These are phyloP conservation scores for Cerrena zonata DNA, from an alignment of 1,284 basidiomycete genomes.

Conservation along the genomic window DNA sequence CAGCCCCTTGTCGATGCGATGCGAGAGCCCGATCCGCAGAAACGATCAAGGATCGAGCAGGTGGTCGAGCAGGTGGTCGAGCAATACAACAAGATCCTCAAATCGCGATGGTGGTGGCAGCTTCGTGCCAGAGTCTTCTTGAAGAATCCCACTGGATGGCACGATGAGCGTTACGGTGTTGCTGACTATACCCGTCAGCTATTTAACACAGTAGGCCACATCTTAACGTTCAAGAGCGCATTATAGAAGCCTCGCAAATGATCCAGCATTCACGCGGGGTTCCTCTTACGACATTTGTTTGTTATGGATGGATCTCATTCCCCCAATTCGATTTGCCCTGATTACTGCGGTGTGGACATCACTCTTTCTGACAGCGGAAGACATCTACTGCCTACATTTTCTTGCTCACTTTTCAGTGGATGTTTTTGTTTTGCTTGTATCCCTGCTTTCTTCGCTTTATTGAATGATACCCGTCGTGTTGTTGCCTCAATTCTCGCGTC, in stretches of 20 bases:
- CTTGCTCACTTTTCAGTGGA: too few relatives aligned
- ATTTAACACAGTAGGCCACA: neutral
- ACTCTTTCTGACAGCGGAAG: too few relatives aligned
- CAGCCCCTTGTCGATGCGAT: conserved; percentile 11
- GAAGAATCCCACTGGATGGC: neutral
- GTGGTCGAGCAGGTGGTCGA: conserved; percentile 22
- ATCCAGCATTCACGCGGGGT: neutral
- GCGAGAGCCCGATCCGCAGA: conserved; percentile 13
- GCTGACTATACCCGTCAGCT: neutral
- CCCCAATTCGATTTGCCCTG: too few relatives aligned
- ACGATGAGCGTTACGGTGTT: neutral
- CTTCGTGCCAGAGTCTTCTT: neutral
- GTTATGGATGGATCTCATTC: too few relatives aligned
- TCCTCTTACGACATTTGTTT: too few relatives aligned
- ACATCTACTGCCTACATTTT: too few relatives aligned
- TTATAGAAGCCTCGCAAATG: neutral
- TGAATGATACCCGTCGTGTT: too few relatives aligned
- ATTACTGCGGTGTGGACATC: too few relatives aligned
- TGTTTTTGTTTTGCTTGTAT: too few relatives aligned
- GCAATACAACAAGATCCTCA: conserved; percentile 17
- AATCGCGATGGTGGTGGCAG: neutral
- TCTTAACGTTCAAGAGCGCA: neutral
- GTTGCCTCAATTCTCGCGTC: too few relatives aligned
- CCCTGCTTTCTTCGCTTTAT: too few relatives aligned
- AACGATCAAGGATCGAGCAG: too few relatives aligned